These are phyloP conservation scores for Phytophthora cajani DNA, from an alignment of 352 stramenopile species.

Conservation along the genomic window DNA sequence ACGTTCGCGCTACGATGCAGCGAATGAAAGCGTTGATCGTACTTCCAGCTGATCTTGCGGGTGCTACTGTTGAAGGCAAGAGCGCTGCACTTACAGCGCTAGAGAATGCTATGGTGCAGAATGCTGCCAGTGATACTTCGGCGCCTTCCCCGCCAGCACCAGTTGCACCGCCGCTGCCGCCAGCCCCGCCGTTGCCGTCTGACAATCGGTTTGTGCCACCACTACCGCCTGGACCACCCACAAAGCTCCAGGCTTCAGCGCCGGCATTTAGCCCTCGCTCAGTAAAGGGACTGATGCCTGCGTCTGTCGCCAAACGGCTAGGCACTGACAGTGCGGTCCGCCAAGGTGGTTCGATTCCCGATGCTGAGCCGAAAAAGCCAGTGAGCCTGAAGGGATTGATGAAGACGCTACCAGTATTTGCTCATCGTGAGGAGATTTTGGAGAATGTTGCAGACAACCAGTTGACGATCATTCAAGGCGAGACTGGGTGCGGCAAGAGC, in stretches of 20 bases:
- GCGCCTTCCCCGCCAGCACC: background rate
- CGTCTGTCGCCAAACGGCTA: conserved; percentile 48
- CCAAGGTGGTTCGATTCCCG: conserved; percentile 17
- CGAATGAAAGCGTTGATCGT: conserved; percentile 40
- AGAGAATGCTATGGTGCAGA: conserved; percentile 28
- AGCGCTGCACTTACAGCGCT: conserved; percentile 23
- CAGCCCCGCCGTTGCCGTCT: conserved; percentile 11
- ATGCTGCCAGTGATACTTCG: background rate
- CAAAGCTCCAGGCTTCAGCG: conserved; percentile 21
- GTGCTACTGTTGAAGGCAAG: conserved; percentile 13
- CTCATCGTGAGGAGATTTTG: conserved; percentile 88
- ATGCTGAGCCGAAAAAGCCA: conserved; percentile 26
- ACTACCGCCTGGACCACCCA: conserved; percentile 18
- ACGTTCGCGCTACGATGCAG: conserved; percentile 38
- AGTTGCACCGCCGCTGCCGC: conserved; percentile 8
- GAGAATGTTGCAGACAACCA: conserved; percentile 81
- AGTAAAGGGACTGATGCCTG: conserved; percentile 48
- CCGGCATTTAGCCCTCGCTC: conserved; percentile 17
- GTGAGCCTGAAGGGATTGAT: conserved; percentile 58
- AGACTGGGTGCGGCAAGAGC: conserved; percentile 97
- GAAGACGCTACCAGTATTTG: conserved; percentile 87
- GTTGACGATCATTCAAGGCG: conserved; percentile 93
- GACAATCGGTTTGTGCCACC: conserved; percentile 14
- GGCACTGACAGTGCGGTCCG: conserved; percentile 34
- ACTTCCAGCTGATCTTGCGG: conserved; percentile 19